Evolutionary conservation across 176 grass and related monocot species (phyloP).

Genomic region (Carex parvula): DNA sequence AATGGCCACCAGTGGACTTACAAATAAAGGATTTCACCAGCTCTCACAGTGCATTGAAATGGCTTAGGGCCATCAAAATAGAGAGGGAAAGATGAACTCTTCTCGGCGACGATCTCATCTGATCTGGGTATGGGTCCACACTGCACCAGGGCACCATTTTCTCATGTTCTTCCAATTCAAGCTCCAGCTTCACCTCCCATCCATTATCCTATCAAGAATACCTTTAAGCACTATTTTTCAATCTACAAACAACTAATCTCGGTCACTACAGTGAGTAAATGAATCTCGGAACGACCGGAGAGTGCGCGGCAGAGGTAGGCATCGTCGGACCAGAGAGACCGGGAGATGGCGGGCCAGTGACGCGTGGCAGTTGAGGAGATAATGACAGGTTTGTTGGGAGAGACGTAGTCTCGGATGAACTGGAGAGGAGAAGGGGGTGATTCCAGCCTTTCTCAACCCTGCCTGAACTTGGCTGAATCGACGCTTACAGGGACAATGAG

Average conservation of each 20-base stretch:
- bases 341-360: slow-evolving; percentile 63
- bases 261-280: background rate
- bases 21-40: slow-evolving; percentile 93
- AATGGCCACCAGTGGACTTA: slow-evolving; percentile 8
- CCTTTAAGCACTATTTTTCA: background rate
- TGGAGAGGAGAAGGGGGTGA: slow-evolving; percentile 52
- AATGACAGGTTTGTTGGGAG: slow-evolving; percentile 60
- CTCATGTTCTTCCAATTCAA: slow-evolving; percentile 56
- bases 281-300: slow-evolving; percentile 25
- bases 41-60: slow-evolving; percentile 70
- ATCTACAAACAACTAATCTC: slow-evolving; percentile 6
- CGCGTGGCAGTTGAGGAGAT: slow-evolving; percentile 60
- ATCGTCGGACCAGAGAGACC: slow-evolving; percentile 51
- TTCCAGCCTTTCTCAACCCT: slow-evolving; percentile 41
- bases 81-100: slow-evolving; percentile 55
- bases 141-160: slow-evolving; percentile 85
- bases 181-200: slow-evolving; percentile 39
- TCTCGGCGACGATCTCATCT: slow-evolving; percentile 38
- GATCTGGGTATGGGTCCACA: slow-evolving; percentile 68
- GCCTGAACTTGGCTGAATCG: background rate
- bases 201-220: slow-evolving; percentile 16
- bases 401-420: slow-evolving; percentile 76
- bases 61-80: slow-evolving; percentile 71
- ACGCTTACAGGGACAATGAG: slow-evolving; percentile 36
- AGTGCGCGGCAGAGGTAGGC: slow-evolving; percentile 65